phyloP scores from a whole-genome alignment of 2,329 filamentous ascomycete genomes.

The Ampelomyces quisqualis region DNA sequence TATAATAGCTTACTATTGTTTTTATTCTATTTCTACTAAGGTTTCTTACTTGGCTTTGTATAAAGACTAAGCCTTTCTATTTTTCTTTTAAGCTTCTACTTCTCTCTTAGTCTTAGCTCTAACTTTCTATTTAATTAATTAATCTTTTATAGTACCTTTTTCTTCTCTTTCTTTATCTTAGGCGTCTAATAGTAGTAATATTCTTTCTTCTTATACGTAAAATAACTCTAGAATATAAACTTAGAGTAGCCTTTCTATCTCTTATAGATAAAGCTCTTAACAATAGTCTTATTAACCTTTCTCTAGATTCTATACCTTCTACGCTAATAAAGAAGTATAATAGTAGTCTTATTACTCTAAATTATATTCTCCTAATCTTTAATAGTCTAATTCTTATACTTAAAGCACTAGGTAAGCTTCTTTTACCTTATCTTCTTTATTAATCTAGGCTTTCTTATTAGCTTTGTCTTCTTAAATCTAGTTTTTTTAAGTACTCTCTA shows the following conservation, averaged over 20 bases:
- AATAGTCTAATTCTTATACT: no score
- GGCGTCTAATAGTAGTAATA: slow-evolving; percentile 6
- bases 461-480: no score
- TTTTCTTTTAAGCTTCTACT: slow-evolving; percentile 10
- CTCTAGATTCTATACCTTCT: slow-evolving; percentile 8
- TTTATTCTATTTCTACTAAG: slow-evolving; percentile 9
- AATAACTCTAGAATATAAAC: background rate
- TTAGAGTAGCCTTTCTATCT: slow-evolving; percentile 12
- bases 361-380: slow-evolving; percentile 17
- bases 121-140: slow-evolving; percentile 8
- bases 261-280: slow-evolving; percentile 10
- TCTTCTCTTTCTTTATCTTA: slow-evolving; percentile 6
- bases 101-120: slow-evolving; percentile 8
- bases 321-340: slow-evolving; percentile 6
- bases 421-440: no score
- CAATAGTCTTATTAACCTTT: slow-evolving; percentile 7
- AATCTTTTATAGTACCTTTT: slow-evolving; percentile 3
- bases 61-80: slow-evolving; percentile 6
- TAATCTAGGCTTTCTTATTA: no score
- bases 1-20: slow-evolving; percentile 13
- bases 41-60: slow-evolving; percentile 3
- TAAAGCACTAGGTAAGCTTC: no score
- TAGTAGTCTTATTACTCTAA: no score
- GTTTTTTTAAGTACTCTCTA: no score
- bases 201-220: slow-evolving; percentile 4